A percentile compares a stretch with the other conserved stretches of the same genome.
Conservation (phyloP, 495 filamentous ascomycete genomes). For the Trichoderma erinaceum region DNA sequence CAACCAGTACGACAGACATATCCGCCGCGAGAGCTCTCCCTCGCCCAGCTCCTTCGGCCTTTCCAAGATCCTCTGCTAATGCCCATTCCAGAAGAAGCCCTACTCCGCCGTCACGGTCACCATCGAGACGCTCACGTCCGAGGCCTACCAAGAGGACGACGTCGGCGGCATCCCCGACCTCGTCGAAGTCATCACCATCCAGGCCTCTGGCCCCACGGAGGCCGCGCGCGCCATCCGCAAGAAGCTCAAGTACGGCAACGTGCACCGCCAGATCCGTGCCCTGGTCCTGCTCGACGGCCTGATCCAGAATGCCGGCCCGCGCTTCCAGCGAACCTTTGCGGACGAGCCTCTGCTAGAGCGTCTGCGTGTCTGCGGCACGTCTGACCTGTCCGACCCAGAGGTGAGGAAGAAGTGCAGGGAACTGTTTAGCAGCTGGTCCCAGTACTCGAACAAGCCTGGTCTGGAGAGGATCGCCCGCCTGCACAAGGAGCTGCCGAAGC, state of each 20-base stretch:
- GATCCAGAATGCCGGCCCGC: constrained; percentile 87
- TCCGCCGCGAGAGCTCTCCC: background rate
- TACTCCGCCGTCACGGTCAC: constrained; percentile 93
- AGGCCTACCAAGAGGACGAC: constrained; percentile 85
- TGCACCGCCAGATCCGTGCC: constrained; percentile 85
- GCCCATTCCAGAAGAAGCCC: constrained; percentile 66
- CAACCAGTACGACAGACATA: background rate
- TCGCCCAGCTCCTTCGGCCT: background rate
- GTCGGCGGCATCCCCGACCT: constrained; percentile 87
- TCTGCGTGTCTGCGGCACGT: constrained; percentile 78
- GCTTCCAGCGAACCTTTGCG: constrained; percentile 80
- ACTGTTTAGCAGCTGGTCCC: constrained; percentile 84
- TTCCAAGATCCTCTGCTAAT: background rate
- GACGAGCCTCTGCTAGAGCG: constrained; percentile 94
- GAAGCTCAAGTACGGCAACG: constrained; percentile 96
- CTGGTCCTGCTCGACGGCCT: constrained; percentile 87
- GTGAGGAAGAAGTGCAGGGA: constrained; percentile 82
- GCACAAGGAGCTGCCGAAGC: constrained; percentile 60
- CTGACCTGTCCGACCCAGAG: constrained; percentile 73
- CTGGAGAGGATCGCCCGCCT: constrained; percentile 72
- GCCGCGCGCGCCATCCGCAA: constrained; percentile 89
- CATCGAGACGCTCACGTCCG: constrained; percentile 83
- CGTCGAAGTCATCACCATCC: constrained; percentile 87
- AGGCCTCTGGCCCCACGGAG: constrained; percentile 80
- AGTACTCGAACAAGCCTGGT: constrained; percentile 75